Percentiles rank a stretch among this genome's conserved stretches.
These are phyloP conservation scores for Rubus parviflorus DNA, from an alignment of 306 rosid species.

Conservation along the genomic window DNA sequence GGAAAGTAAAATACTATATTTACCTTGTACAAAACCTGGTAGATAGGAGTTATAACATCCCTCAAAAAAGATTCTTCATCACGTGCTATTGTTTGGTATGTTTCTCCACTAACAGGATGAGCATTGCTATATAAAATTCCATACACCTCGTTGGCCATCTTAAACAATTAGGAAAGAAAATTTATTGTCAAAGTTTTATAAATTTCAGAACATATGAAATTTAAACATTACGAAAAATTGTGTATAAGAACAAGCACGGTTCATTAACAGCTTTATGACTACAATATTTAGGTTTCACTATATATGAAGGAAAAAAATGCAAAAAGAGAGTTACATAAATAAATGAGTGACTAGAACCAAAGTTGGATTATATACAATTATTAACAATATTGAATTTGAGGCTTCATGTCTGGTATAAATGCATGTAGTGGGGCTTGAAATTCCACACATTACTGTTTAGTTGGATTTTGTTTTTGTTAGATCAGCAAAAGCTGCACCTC, in stretches of 20 bases:
- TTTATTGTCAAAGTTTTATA: slow-evolving; percentile 17
- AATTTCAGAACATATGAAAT: neutral
- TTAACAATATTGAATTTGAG: too few species aligned
- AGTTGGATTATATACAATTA: too few species aligned
- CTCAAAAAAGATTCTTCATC: slow-evolving; percentile 71
- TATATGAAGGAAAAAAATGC: too few species aligned
- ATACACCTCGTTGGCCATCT: slow-evolving; percentile 77
- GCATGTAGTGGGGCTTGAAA: too few species aligned
- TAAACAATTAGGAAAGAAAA: slow-evolving; percentile 24
- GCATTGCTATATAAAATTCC: slow-evolving; percentile 55
- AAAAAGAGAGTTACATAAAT: too few species aligned
- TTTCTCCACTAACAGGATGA: slow-evolving; percentile 51
- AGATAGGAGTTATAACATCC: slow-evolving; percentile 70
- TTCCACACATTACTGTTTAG: too few species aligned
- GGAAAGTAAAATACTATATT: slow-evolving; percentile 23
- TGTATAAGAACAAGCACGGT: slow-evolving; percentile 4
- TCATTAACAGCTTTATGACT: neutral
- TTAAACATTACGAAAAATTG: neutral
- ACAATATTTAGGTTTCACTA: neutral
- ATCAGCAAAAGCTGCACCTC: too few species aligned
- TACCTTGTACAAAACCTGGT: slow-evolving; percentile 66
- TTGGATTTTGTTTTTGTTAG: too few species aligned
- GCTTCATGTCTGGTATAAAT: too few species aligned
- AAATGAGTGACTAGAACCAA: too few species aligned
- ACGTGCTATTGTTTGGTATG: slow-evolving; percentile 40